Conservation (phyloP, 148 eudicot genomes). For the Vaccinium darrowii region DNA sequence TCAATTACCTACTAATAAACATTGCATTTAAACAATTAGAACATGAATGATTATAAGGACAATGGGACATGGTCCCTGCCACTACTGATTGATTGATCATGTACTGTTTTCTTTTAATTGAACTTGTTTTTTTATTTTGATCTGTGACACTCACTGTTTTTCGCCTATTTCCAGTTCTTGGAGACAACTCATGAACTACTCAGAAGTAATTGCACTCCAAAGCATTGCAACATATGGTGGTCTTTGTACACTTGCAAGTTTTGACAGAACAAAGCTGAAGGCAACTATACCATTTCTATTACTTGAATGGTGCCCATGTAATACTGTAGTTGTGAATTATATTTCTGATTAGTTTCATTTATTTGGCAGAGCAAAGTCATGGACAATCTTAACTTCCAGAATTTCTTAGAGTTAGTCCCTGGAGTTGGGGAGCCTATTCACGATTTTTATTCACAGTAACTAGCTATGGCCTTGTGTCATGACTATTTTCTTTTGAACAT, state of each 20-base stretch:
- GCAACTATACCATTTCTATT: slow-evolving; percentile 21
- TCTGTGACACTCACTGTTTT: too few relatives aligned
- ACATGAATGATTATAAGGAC: too few relatives aligned
- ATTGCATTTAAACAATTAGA: too few relatives aligned
- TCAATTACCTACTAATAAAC: background rate
- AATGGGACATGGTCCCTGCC: too few relatives aligned
- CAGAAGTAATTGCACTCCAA: too few relatives aligned
- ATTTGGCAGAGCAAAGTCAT: slow-evolving; percentile 84
- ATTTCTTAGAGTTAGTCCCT: slow-evolving; percentile 72
- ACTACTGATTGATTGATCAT: too few relatives aligned
- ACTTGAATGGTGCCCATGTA: background rate
- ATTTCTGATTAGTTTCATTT: slow-evolving; percentile 16
- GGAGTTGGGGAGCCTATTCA: slow-evolving; percentile 58
- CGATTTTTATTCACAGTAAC: slow-evolving; percentile 85
- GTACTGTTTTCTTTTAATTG: too few relatives aligned
- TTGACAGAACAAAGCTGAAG: slow-evolving; percentile 22
- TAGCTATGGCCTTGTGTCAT: background rate
- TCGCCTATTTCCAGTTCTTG: too few relatives aligned
- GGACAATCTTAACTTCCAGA: slow-evolving; percentile 78
- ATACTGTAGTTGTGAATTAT: slow-evolving; percentile 2
- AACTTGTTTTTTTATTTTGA: too few relatives aligned
- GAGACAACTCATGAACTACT: too few relatives aligned
- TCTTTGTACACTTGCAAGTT: too few relatives aligned
- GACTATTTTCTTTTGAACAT: background rate
- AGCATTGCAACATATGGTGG: too few relatives aligned